phyloP scores from a whole-genome alignment of 2,329 filamentous ascomycete genomes.

The Fusarium foetens region DNA sequence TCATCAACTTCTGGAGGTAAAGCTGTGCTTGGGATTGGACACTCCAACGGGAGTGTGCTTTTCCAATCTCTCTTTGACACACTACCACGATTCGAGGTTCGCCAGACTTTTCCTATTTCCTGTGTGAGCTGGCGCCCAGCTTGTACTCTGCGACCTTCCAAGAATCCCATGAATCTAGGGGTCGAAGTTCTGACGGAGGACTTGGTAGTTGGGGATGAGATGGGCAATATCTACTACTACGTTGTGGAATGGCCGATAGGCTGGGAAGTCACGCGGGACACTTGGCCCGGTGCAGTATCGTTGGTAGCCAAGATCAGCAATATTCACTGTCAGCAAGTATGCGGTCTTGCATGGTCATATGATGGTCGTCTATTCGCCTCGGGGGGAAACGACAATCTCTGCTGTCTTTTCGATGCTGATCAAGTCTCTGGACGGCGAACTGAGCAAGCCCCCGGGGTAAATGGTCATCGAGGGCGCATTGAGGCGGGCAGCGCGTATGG shows the following conservation, averaged over 20 bases:
- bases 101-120: conserved; percentile 77
- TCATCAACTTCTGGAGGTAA: conserved; percentile 81
- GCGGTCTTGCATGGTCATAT: conserved; percentile 87
- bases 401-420: conserved; percentile 79
- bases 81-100: conserved; percentile 77
- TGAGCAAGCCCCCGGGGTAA: background rate
- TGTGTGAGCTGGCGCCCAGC: conserved; percentile 85
- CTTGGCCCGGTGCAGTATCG: conserved; percentile 81
- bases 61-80: conserved; percentile 81
- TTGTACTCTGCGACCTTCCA: conserved; percentile 62
- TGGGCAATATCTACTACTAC: conserved; percentile 87
- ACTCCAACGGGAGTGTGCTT: conserved; percentile 78
- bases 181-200: conserved; percentile 77
- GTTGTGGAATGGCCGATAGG: conserved; percentile 83
- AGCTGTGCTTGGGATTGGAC: conserved; percentile 85
- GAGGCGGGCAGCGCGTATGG: conserved; percentile 14
- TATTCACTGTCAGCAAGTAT: conserved; percentile 89
- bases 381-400: conserved; percentile 92
- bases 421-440: conserved; percentile 58
- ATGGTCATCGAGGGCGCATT: conserved; percentile 2
- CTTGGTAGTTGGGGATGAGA: conserved; percentile 85
- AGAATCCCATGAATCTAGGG: conserved; percentile 58
- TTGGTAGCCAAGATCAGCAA: conserved; percentile 76
- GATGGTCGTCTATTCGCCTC: conserved; percentile 83
- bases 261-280: conserved; percentile 70